phyloP scores from a whole-genome alignment of 1,284 basidiomycete genomes.

The Cutaneotrichosporon cavernicola region DNA sequence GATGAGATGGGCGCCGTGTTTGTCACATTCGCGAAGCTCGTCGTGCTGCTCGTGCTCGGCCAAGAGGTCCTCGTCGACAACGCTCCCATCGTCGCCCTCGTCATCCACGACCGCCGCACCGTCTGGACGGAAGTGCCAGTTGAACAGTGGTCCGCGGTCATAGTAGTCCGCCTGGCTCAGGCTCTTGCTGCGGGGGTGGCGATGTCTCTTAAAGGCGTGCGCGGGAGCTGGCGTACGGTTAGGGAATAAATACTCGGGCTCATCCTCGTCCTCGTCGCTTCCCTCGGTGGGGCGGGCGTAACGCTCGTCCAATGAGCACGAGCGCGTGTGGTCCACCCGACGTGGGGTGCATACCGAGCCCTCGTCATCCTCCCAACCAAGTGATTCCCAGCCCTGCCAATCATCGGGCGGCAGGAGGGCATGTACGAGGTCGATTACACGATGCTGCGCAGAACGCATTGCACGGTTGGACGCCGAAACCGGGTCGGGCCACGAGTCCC shows the following conservation, averaged over 20 bases:
- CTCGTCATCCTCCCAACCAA: slow-evolving; percentile 49
- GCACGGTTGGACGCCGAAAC: slow-evolving; percentile 21
- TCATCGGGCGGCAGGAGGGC: slow-evolving; percentile 50
- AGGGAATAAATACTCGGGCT: slow-evolving; percentile 55
- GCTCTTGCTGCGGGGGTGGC: slow-evolving; percentile 42
- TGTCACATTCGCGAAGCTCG: slow-evolving; percentile 14
- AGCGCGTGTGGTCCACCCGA: slow-evolving; percentile 12
- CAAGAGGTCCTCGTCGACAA: slow-evolving; percentile 12
- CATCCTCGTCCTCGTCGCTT: slow-evolving; percentile 29
- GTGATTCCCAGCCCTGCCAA: slow-evolving; percentile 52
- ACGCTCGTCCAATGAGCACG: slow-evolving; percentile 20
- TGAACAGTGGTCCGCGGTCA: neutral
- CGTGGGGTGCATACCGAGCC: slow-evolving; percentile 21
- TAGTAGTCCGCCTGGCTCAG: slow-evolving; percentile 21
- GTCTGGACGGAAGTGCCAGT: slow-evolving; percentile 3
- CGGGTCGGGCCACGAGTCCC: slow-evolving; percentile 23
- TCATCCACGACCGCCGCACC: slow-evolving; percentile 21
- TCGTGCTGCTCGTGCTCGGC: slow-evolving; percentile 12
- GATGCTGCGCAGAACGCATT: slow-evolving; percentile 37
- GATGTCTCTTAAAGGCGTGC: slow-evolving; percentile 31
- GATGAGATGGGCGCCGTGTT: slow-evolving; percentile 19
- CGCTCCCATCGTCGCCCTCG: slow-evolving; percentile 18
- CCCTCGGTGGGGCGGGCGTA: slow-evolving; percentile 23
- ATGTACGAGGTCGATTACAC: slow-evolving; percentile 46
- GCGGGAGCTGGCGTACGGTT: slow-evolving; percentile 53